Evolutionary conservation across 2,329 filamentous ascomycete genomes (phyloP).

Genomic region (Botrytis fabae): DNA sequence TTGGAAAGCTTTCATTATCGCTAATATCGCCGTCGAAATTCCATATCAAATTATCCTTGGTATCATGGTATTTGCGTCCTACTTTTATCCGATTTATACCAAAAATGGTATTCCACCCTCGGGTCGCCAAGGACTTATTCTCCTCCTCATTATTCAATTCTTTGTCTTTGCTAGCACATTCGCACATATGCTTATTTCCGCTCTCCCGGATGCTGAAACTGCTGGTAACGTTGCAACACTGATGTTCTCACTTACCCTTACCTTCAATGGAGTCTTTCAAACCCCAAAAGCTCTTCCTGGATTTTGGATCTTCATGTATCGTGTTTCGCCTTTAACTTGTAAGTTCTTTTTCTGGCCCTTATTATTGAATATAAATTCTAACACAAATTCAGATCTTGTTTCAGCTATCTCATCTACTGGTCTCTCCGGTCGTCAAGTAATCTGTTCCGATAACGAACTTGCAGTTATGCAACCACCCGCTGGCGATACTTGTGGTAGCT

Average conservation of each 20-base stretch:
- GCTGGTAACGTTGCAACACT: conserved; percentile 77
- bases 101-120: conserved; percentile 54
- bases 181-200: conserved; percentile 74
- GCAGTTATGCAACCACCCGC: conserved; percentile 62
- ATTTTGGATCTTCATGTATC: conserved; percentile 88
- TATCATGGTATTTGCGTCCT: conserved; percentile 72
- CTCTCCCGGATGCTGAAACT: conserved; percentile 72
- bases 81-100: conserved; percentile 75
- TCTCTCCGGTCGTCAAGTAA: conserved; percentile 64
- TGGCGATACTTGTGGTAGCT: conserved; percentile 58
- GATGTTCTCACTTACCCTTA: conserved; percentile 69
- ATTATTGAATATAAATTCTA: not conserved
- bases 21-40: conserved; percentile 72
- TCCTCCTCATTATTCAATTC: conserved; percentile 74
- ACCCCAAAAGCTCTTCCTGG: conserved; percentile 62
- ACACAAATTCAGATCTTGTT: conserved; percentile 57
- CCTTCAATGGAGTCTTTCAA: conserved; percentile 77
- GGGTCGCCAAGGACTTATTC: conserved; percentile 59
- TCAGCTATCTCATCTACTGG: conserved; percentile 71
- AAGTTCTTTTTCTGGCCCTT: conserved; percentile 29
- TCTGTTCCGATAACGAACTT: conserved; percentile 69
- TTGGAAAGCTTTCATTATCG: conserved; percentile 43
- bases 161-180: conserved; percentile 84
- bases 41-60: conserved; percentile 80
- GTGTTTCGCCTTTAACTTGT: conserved; percentile 55